These are phyloP conservation scores for Tausonia pullulans DNA, from an alignment of 1,284 basidiomycete genomes.

Conservation along the genomic window DNA sequence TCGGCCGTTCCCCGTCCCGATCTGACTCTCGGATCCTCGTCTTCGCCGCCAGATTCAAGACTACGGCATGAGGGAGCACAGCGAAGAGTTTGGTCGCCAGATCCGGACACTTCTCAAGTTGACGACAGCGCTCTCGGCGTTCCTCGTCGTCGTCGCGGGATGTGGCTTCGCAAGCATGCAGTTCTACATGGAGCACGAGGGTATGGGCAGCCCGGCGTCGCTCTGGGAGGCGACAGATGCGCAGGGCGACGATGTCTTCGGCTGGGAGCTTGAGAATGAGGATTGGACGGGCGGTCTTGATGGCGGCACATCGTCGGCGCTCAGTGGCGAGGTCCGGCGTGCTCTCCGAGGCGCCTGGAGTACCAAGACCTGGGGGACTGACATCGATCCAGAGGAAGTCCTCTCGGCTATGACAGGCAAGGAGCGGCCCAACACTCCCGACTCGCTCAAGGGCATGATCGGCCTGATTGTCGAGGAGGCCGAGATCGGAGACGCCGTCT, in stretches of 20 bases:
- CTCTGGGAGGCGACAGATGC: neutral
- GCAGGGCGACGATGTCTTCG: conserved; percentile 52
- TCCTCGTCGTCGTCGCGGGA: neutral
- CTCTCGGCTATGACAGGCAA: neutral
- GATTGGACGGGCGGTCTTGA: conserved; percentile 56
- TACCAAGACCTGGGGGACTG: conserved; percentile 57
- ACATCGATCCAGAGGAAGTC: conserved; percentile 26
- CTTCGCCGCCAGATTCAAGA: neutral
- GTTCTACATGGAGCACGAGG: neutral
- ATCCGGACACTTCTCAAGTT: neutral
- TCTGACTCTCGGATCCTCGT: neutral
- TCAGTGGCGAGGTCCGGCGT: conserved; percentile 56
- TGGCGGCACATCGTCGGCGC: conserved; percentile 61
- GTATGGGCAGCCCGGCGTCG: neutral
- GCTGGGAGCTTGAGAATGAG: conserved; percentile 60
- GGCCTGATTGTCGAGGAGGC: conserved; percentile 27
- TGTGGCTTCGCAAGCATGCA: neutral
- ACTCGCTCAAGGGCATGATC: conserved; percentile 15
- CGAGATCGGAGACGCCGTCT: conserved; percentile 25
- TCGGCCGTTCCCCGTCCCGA: neutral
- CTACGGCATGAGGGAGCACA: neutral
- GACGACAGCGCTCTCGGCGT: neutral
- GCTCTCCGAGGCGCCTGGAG: conserved; percentile 65
- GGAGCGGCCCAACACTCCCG: neutral
- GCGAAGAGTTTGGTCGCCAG: neutral